Evolutionary conservation across 2,329 filamentous ascomycete species (phyloP), one percentile per base, ranked within the genome.

Genomic region (Oidium heveae): DNA sequence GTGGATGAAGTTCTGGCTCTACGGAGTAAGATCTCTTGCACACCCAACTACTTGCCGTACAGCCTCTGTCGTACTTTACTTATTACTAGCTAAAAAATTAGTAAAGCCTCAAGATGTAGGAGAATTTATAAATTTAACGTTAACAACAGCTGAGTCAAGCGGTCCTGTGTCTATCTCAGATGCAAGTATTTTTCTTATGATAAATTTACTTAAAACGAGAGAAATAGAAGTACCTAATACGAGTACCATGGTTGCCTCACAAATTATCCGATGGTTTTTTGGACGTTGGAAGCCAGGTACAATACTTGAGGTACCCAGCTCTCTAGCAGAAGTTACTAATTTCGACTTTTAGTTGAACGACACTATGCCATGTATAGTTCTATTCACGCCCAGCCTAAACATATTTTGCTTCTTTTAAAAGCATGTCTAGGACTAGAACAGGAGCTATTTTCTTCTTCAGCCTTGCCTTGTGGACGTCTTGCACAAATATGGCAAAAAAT

Each of bases 101-200:
- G 66, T 94, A 12, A 70, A 78, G 0, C 83, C 83, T 60, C 73
- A 80, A 49, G 70, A 74, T 32, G 70, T 88, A 16, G 76, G 78
- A 2, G 79, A 86, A 56, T 79, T 82, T 32, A 71, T 86, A 52
- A 82, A 83, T 60, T 75, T 74, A 54, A 82, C 94, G 56, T 72
- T 93, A 12, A 76, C 79, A 5, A 82, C 82, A 22, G 79, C 86
- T 49, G 88, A 93, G 61, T 72, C 89, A 37, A 89, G 82, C 63
- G 88, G 88, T 0, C 89, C 91, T 8, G 78, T 79, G 1, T 66
- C 79, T 20, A 69, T 94, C 18, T 81, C 81, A n/a, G 91, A 96
- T 64, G 79, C 86, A 1, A 83, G 85, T 2, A 70, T 89, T 18
- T 70, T 74, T 2, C 66, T 98, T 43, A 85, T 94, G 77, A 71